phyloP scores from a whole-genome alignment of 345 rosid genomes.

The Brassica nigra region DNA sequence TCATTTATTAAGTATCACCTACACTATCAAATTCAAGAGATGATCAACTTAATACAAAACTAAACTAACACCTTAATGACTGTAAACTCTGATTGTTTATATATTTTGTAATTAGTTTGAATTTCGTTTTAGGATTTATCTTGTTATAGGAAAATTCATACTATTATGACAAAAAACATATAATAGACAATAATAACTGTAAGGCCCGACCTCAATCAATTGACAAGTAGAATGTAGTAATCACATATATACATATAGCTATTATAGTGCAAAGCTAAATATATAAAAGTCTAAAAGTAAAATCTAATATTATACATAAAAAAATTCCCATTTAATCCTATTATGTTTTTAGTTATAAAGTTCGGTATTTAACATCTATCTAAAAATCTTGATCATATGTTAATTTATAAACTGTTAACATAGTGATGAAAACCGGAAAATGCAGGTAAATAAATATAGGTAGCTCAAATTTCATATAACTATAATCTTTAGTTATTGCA shows the following conservation, averaged over 20 bases:
- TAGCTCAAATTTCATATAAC: not conserved
- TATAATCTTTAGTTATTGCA: not conserved
- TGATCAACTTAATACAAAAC: not conserved
- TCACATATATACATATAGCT: not conserved
- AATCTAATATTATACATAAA: not conserved
- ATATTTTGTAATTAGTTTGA: not conserved
- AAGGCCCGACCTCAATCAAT: constrained; percentile 12
- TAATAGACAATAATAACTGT: not conserved
- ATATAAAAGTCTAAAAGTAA: not conserved
- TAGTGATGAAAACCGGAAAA: not conserved
- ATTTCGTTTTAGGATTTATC: not conserved
- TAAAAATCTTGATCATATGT: not conserved
- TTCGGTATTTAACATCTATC: not conserved
- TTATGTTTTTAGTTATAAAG: not conserved
- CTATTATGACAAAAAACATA: not conserved
- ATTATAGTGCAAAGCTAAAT: not conserved
- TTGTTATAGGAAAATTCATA: not conserved
- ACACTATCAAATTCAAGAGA: constrained; percentile 12
- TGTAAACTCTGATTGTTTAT: not conserved
- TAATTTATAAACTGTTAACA: not conserved
- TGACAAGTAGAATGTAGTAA: constrained; percentile 13
- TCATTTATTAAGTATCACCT: not conserved
- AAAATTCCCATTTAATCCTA: not conserved
- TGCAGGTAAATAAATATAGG: not conserved
- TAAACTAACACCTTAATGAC: not conserved